Evolutionary conservation across 2,329 filamentous ascomycete species (phyloP).

Genomic region (Penicillium sp.): DNA sequence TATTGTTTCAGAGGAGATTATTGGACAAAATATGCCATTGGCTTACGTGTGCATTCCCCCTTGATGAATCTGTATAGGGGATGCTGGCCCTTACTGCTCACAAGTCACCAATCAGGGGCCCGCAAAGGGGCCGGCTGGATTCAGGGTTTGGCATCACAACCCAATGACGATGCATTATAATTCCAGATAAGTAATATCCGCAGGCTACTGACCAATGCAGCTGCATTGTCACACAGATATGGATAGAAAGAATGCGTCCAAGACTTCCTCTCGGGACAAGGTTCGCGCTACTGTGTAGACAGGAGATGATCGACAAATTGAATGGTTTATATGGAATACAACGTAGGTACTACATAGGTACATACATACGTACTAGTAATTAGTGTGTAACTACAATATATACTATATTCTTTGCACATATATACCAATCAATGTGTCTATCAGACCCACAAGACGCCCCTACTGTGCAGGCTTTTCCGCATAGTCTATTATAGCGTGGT

Average conservation of each 20-base stretch:
- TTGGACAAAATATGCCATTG: constrained; percentile 4
- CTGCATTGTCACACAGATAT: constrained; percentile 14
- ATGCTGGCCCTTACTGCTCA: constrained; percentile 7
- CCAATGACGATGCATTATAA: constrained; percentile 8
- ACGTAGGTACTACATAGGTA: not conserved
- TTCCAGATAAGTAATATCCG: not conserved
- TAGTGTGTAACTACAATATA: not conserved
- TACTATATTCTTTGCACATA: constrained; percentile 7
- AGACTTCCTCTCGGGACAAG: constrained; percentile 7
- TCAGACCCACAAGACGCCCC: constrained; percentile 14
- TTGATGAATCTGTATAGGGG: constrained; percentile 14
- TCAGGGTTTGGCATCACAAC: not conserved
- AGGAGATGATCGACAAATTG: constrained; percentile 22
- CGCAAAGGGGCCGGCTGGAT: constrained; percentile 5
- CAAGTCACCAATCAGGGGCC: not conserved
- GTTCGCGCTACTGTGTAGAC: constrained; percentile 17
- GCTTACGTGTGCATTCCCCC: constrained; percentile 12
- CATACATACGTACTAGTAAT: not conserved
- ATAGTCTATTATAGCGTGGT: not conserved
- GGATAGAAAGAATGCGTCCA: constrained; percentile 18
- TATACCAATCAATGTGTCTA: constrained; percentile 20
- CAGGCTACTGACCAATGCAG: constrained; percentile 11
- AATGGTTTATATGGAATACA: constrained; percentile 14
- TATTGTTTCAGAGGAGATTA: constrained; percentile 7
- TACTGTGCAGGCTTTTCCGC: not conserved